phyloP scores from a whole-genome alignment of 2,329 filamentous ascomycete genomes.

The Pseudonectria buxi region DNA sequence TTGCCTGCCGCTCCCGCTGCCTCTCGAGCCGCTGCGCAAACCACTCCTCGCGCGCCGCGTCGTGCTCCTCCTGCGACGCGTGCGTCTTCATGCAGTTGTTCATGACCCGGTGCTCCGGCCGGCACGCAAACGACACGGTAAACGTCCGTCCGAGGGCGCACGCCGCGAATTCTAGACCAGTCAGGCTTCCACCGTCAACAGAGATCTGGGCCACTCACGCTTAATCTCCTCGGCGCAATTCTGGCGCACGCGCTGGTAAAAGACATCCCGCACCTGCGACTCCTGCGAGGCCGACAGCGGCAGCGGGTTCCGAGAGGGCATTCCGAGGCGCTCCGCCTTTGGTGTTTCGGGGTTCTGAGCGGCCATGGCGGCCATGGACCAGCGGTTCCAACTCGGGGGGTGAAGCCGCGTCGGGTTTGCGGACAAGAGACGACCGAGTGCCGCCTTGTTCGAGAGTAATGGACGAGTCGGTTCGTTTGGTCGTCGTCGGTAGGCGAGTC shows the following conservation, averaged over 20 bases:
- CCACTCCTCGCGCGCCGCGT: constrained; percentile 89
- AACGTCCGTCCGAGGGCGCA: constrained; percentile 84
- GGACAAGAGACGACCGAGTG: too few species aligned
- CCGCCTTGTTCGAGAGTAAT: too few species aligned
- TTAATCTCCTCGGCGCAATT: constrained; percentile 74
- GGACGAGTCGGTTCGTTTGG: too few species aligned
- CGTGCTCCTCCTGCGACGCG: constrained; percentile 77
- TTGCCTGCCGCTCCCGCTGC: constrained; percentile 58
- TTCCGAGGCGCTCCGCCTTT: constrained; percentile 26
- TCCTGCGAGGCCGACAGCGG: constrained; percentile 79
- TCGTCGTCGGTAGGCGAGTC: too few species aligned
- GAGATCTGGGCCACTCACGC: constrained; percentile 41
- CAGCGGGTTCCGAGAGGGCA: constrained; percentile 68
- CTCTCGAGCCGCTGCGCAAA: constrained; percentile 71
- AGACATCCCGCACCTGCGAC: constrained; percentile 72
- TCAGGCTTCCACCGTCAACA: too few species aligned
- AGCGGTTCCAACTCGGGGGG: too few species aligned
- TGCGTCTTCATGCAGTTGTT: constrained; percentile 88
- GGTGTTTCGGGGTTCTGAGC: constrained; percentile 28
- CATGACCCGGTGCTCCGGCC: constrained; percentile 73
- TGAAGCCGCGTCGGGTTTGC: too few species aligned
- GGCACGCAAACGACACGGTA: constrained; percentile 81
- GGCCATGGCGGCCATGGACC: constrained; percentile 29
- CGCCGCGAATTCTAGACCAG: constrained; percentile 58
- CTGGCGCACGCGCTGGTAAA: constrained; percentile 69